These are phyloP conservation scores for Hyaloscypha bicolor DNA, from an alignment of 495 filamentous ascomycete genomes.

Conservation along the genomic window DNA sequence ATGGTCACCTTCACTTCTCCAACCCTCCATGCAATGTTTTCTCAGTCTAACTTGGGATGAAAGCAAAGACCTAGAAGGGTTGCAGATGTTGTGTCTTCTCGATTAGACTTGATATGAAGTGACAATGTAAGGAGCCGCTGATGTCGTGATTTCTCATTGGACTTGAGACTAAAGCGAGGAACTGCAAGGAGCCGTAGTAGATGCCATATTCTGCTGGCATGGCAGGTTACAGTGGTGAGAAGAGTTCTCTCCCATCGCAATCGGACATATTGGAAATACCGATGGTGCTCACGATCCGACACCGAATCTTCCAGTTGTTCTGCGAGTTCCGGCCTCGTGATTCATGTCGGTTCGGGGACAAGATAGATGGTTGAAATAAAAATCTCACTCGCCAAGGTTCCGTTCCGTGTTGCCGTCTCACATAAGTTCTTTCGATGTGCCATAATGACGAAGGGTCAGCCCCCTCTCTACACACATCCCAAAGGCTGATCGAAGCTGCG, in stretches of 20 bases:
- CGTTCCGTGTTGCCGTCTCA: background rate
- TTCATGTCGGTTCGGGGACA: background rate
- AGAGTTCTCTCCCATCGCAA: too few species aligned
- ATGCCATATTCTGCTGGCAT: too few species aligned
- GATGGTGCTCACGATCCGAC: background rate
- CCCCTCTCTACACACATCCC: background rate
- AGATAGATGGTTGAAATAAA: background rate
- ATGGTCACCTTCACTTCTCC: background rate
- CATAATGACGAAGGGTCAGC: background rate
- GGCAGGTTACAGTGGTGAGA: too few species aligned
- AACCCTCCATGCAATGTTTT: background rate
- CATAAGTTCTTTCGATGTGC: background rate
- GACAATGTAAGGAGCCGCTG: too few species aligned
- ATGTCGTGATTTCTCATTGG: too few species aligned
- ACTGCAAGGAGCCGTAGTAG: too few species aligned
- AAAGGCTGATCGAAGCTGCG: background rate
- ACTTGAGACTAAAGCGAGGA: too few species aligned
- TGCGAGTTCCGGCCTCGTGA: background rate
- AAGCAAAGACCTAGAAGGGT: background rate
- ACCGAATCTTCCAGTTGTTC: background rate
- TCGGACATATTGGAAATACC: background rate
- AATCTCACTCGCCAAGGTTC: background rate
- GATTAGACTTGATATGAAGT: too few species aligned
- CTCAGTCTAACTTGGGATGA: background rate
- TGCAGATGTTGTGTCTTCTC: too few species aligned